These are phyloP conservation scores for Leucaena leucocephala DNA, from an alignment of 306 rosid species.

Conservation along the genomic window DNA sequence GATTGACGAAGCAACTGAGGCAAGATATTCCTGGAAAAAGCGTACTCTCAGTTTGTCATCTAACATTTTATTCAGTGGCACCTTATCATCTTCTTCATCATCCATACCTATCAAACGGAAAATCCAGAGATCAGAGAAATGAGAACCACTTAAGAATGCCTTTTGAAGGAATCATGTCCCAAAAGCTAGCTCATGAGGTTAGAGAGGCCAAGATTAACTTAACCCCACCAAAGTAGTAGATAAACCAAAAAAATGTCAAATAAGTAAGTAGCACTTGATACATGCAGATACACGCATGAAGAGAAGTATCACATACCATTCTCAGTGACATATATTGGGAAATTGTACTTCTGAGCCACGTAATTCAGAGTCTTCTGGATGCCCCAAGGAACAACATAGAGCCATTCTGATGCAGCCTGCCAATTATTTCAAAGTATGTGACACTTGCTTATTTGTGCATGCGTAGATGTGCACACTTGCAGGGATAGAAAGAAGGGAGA, in stretches of 20 bases:
- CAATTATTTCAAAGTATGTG: no score
- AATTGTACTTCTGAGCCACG: no score
- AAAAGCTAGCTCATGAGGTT: neutral
- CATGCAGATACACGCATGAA: neutral
- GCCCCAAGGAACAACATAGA: no score
- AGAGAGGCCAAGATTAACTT: neutral
- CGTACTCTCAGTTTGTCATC: constrained; percentile 83
- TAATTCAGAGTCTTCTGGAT: no score
- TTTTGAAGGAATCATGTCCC: neutral
- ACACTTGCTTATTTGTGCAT: neutral
- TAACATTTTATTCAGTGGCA: constrained; percentile 69
- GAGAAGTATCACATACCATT: no score
- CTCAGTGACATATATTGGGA: no score
- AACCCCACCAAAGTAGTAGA: neutral
- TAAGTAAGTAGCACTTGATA: neutral
- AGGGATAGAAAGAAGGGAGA: constrained; percentile 32
- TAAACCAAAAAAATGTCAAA: no score
- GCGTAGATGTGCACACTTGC: constrained; percentile 9
- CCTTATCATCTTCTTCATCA: constrained; percentile 68
- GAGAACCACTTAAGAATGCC: constrained; percentile 23
- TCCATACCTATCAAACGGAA: constrained; percentile 76
- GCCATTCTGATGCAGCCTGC: no score
- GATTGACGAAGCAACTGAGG: constrained; percentile 72
- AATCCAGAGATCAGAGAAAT: constrained; percentile 13
- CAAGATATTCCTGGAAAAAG: constrained; percentile 70